Evolutionary conservation across 208 protist genomes (phyloP).

Genomic region (Tritrichomonas foetus): DNA sequence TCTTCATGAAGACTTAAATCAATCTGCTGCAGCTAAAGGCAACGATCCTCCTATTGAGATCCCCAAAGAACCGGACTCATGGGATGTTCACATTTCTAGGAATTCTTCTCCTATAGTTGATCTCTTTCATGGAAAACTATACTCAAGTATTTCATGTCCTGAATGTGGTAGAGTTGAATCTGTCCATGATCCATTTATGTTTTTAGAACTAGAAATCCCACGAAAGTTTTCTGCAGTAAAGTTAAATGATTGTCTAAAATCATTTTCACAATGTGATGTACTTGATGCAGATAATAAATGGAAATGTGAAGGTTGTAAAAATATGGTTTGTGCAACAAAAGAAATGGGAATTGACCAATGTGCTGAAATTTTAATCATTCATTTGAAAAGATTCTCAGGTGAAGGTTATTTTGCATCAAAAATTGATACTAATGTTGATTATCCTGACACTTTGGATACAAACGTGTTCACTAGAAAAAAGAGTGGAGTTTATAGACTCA

Average conservation of each 20-base stretch:
- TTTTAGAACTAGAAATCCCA: neutral
- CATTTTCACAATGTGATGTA: neutral
- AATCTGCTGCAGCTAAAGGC: constrained; percentile 54
- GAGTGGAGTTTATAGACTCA: neutral
- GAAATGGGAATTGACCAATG: neutral
- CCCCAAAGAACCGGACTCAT: neutral
- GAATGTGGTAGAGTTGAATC: constrained; percentile 52
- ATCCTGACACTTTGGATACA: neutral
- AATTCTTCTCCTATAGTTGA: constrained; percentile 59
- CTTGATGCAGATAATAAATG: neutral
- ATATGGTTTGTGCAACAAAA: neutral
- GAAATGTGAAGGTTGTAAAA: neutral
- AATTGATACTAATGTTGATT: neutral
- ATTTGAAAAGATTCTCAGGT: constrained; percentile 31
- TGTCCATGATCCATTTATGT: constrained; percentile 56
- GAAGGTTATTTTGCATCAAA: neutral
- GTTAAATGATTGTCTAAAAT: neutral
- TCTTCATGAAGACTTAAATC: constrained; percentile 76
- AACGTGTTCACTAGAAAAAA: neutral
- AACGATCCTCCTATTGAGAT: constrained; percentile 44
- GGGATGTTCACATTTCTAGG: constrained; percentile 47
- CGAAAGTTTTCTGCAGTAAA: neutral
- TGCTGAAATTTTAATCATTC: neutral
- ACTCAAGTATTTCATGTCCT: constrained; percentile 54
- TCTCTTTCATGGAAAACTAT: constrained; percentile 56